A percentile compares a stretch with the other conserved stretches of the same genome.
These are phyloP conservation scores for Spergularia azorica DNA, from an alignment of 179 eudicot species.

Conservation along the genomic window DNA sequence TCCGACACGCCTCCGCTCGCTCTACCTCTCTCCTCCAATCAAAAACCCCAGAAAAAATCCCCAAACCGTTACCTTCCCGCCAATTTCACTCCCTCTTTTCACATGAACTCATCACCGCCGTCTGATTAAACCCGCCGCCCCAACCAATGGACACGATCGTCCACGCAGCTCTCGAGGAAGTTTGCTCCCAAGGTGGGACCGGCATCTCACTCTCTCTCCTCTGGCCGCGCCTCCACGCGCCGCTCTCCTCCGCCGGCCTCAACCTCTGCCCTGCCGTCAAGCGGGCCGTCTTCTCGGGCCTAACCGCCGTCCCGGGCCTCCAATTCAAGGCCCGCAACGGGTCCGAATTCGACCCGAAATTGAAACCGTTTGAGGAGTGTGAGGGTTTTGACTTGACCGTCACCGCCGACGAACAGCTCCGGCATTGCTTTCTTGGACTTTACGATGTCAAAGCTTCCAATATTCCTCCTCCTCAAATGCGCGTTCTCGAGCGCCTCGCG, in stretches of 20 bases:
- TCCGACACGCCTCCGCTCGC: no score
- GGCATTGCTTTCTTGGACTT: conserved; percentile 66
- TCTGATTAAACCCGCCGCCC: neutral
- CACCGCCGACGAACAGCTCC: conserved; percentile 56
- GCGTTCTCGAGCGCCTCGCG: conserved; percentile 74
- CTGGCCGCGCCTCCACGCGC: conserved; percentile 50
- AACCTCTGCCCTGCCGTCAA: conserved; percentile 54
- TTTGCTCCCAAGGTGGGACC: conserved; percentile 56
- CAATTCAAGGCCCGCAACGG: conserved; percentile 34
- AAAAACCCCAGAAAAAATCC: no score
- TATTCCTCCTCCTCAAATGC: conserved; percentile 50
- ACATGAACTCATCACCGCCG: neutral
- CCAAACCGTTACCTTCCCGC: conserved; percentile 14
- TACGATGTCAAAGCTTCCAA: conserved; percentile 58
- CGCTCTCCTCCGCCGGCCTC: conserved; percentile 53
- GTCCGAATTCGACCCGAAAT: conserved; percentile 21
- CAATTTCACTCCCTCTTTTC: neutral
- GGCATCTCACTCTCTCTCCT: conserved; percentile 57
- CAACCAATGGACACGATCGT: conserved; percentile 60
- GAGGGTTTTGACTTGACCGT: conserved; percentile 59
- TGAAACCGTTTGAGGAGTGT: conserved; percentile 47
- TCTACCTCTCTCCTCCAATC: no score
- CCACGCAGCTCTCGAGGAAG: conserved; percentile 63
- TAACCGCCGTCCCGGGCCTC: conserved; percentile 54
- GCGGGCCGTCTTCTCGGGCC: conserved; percentile 64